Evolutionary conservation across 1,284 basidiomycete species (phyloP).

Genomic region (Cutaneotrichosporon dermatis): DNA sequence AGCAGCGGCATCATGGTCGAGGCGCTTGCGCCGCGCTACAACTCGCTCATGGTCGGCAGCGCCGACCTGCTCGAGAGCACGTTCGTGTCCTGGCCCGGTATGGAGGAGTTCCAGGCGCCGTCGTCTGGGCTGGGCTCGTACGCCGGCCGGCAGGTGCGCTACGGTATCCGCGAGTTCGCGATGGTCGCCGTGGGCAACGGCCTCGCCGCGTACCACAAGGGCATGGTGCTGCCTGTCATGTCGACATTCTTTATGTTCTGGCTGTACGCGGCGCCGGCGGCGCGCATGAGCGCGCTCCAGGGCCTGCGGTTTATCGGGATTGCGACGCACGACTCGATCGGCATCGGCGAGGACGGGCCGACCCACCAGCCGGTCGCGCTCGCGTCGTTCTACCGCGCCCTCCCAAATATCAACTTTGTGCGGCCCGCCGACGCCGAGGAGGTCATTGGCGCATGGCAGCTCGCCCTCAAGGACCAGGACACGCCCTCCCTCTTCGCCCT

Average conservation of each 20-base stretch:
- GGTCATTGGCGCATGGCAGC: slow-evolving; percentile 24
- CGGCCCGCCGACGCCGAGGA: slow-evolving; percentile 33
- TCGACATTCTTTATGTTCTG: slow-evolving; percentile 48
- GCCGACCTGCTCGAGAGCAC: slow-evolving; percentile 28
- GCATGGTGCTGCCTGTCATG: slow-evolving; percentile 56
- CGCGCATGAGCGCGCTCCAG: slow-evolving; percentile 29
- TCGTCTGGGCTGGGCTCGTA: slow-evolving; percentile 24
- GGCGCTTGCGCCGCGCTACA: slow-evolving; percentile 21
- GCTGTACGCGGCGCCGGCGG: slow-evolving; percentile 30
- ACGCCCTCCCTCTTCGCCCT: slow-evolving; percentile 20
- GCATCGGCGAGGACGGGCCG: slow-evolving; percentile 31
- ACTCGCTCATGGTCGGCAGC: slow-evolving; percentile 22
- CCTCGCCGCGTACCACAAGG: slow-evolving; percentile 23
- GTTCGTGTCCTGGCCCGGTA: slow-evolving; percentile 24
- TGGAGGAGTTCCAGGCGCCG: slow-evolving; percentile 27
- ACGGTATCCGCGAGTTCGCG: slow-evolving; percentile 28
- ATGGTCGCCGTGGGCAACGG: slow-evolving; percentile 25
- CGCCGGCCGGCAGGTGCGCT: slow-evolving; percentile 27
- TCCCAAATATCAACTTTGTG: slow-evolving; percentile 24
- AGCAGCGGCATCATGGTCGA: slow-evolving; percentile 24
- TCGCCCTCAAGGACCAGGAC: slow-evolving; percentile 17
- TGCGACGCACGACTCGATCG: slow-evolving; percentile 29
- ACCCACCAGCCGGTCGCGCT: slow-evolving; percentile 31
- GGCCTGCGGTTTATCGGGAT: slow-evolving; percentile 25
- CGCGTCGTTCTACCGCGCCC: slow-evolving; percentile 22